Evolutionary conservation across 1,139 yeast genomes (phyloP), one percentile per base, ranked within the genome.

Genomic region (Zhuliangozyma parablackwelliae): DNA sequence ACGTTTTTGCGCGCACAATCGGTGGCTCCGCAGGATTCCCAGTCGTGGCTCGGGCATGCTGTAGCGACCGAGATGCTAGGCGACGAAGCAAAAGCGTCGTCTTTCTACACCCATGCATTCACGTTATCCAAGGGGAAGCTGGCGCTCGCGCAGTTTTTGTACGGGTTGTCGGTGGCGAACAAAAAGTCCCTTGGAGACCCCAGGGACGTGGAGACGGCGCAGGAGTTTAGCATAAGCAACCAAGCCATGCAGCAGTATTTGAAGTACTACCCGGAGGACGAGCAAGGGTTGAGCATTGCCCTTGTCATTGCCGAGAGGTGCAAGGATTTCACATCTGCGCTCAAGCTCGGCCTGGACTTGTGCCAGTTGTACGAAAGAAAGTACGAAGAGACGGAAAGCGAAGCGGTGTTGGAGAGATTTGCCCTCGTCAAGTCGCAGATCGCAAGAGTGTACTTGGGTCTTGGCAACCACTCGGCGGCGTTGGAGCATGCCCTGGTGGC

Each of bases 11-110:
- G 87, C 46, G 83, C 95, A 0, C 94, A 87, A 48, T 80, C 95
- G 12, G 67, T 86, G 9, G 84, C 92, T 2, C 97, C 98, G 1
- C 84, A 81, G 36, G 75, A 72, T 39, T 70, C 86, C 0, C 68
- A 69, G n/a, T 76, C 96, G 0, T 92, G 98, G 97, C 57, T 86
- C 29, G 96, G 96, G 1, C 79, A 82, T 52, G 97, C 96, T 0
- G 58, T 90, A 27, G 64, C 84, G 1, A 73, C 81, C 1, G 77
- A 78, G 39, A 75, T 75, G 1, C 51, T 59, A n/a, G 92, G 89
- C 1, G 75, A 83, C 31, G 46, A 43, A 2, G 61, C 56, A 2
- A 67, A 64, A 11, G 81, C 95, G 0, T 58, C 71, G 8, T 67
- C 69, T 13, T 57, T 84, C 34, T 83, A 82, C 52, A 81, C 87